phyloP scores from a whole-genome alignment of 2,329 filamentous ascomycete genomes.

The Ustulina deusta region DNA sequence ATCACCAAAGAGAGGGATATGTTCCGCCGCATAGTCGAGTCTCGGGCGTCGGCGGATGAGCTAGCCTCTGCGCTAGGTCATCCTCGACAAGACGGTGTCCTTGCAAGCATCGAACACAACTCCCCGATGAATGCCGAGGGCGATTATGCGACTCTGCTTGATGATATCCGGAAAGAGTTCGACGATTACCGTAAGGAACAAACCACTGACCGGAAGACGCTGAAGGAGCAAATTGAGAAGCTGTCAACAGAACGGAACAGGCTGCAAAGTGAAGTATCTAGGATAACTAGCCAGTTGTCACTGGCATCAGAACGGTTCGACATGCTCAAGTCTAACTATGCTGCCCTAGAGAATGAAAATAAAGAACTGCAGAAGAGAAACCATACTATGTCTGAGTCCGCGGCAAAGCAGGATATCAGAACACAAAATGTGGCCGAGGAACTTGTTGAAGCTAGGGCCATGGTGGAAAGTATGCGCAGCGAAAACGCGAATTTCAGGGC shows the following conservation, averaged over 20 bases:
- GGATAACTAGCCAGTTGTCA: constrained; percentile 81
- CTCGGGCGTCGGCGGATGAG: constrained; percentile 71
- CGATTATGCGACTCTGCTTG: constrained; percentile 81
- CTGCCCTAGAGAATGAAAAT: constrained; percentile 86
- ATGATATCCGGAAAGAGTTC: constrained; percentile 89
- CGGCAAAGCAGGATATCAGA: constrained; percentile 88
- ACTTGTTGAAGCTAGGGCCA: constrained; percentile 83
- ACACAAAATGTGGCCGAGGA: constrained; percentile 95
- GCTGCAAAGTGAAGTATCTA: constrained; percentile 84
- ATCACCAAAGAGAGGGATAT: constrained; percentile 97
- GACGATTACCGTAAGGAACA: constrained; percentile 91
- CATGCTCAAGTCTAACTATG: constrained; percentile 89
- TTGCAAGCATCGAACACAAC: constrained; percentile 71
- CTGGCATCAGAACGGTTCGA: constrained; percentile 87
- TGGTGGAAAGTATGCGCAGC: constrained; percentile 87
- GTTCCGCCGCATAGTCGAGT: constrained; percentile 93
- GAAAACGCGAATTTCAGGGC: constrained; percentile 94
- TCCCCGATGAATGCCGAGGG: constrained; percentile 65
- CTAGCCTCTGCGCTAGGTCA: constrained; percentile 77
- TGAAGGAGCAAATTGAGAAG: constrained; percentile 86
- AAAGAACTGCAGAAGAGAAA: constrained; percentile 85
- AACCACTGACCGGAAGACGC: constrained; percentile 79
- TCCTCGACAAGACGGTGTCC: constrained; percentile 71
- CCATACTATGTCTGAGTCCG: constrained; percentile 80
- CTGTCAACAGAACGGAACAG: constrained; percentile 85